Evolutionary conservation across 1,139 yeast species (phyloP).

Genomic region (Yamadazyma jaroonii): DNA sequence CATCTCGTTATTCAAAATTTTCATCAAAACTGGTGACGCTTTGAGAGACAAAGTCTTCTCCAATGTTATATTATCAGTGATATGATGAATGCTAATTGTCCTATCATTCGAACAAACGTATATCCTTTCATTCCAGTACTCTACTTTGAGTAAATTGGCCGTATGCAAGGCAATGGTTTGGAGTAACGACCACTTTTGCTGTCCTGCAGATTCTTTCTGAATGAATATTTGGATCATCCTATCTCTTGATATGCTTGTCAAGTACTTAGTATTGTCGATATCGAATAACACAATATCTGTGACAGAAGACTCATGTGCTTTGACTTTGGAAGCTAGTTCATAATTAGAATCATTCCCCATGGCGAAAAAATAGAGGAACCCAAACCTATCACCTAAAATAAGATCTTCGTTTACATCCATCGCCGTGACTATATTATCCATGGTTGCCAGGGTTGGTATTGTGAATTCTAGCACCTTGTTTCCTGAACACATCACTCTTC

Average conservation of each 20-base stretch:
- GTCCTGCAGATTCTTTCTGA: slow-evolving; percentile 7
- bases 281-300: slow-evolving; percentile 40
- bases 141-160: slow-evolving; percentile 47
- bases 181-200: slow-evolving; percentile 44
- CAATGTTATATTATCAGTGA: slow-evolving; percentile 21
- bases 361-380: slow-evolving; percentile 28
- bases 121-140: slow-evolving; percentile 28
- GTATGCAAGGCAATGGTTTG: slow-evolving; percentile 60
- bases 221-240: slow-evolving; percentile 57
- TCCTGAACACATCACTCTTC: slow-evolving; percentile 23
- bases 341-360: background rate
- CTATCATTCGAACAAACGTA: slow-evolving; percentile 60
- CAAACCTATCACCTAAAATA: slow-evolving; percentile 48
- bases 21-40: slow-evolving; percentile 44
- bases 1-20: slow-evolving; percentile 27
- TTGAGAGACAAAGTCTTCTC: slow-evolving; percentile 51
- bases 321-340: slow-evolving; percentile 18
- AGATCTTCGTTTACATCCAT: slow-evolving; percentile 22
- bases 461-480: slow-evolving; percentile 15
- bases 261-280: slow-evolving; percentile 20
- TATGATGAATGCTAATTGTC: slow-evolving; percentile 48
- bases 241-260: slow-evolving; percentile 55
- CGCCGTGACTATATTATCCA: slow-evolving; percentile 27
- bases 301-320: slow-evolving; percentile 51
- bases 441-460: slow-evolving; percentile 25